These are phyloP conservation scores for Leptodermis oblonga DNA, from an alignment of 257 asterid species.

Conservation along the genomic window DNA sequence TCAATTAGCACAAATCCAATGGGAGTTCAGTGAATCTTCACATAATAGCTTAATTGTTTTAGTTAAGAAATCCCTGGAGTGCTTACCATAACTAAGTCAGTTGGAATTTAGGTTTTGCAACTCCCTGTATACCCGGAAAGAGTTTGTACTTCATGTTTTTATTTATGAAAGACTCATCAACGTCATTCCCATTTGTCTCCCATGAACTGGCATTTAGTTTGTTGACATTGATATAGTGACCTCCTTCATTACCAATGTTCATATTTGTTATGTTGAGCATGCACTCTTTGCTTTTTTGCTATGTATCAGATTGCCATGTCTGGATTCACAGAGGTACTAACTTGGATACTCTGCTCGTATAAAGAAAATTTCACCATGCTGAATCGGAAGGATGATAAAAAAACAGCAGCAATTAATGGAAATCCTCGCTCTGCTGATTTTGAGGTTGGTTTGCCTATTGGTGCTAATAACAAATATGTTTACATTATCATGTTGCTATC, in stretches of 20 bases:
- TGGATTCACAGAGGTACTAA: constrained; percentile 78
- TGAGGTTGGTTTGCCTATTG: constrained; percentile 51
- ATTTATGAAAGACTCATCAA: background rate
- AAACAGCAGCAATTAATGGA: constrained; percentile 69
- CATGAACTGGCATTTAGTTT: background rate
- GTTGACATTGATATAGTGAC: background rate
- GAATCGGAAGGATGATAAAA: constrained; percentile 64
- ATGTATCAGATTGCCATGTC: constrained; percentile 63
- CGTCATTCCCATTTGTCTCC: background rate
- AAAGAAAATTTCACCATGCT: constrained; percentile 83
- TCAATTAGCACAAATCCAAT: background rate
- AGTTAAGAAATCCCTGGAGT: background rate
- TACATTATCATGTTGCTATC: too few relatives aligned
- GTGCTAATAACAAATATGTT: background rate
- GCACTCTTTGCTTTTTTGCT: background rate
- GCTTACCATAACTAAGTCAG: background rate
- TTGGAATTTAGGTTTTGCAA: background rate
- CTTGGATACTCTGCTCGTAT: constrained; percentile 71
- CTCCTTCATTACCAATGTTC: constrained; percentile 5
- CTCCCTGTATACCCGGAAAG: background rate
- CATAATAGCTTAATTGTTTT: background rate
- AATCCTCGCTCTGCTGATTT: constrained; percentile 92
- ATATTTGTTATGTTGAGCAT: background rate
- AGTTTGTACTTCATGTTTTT: background rate
- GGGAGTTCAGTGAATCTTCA: background rate